Evolutionary conservation across 2,329 filamentous ascomycete genomes (phyloP).

Genomic region (Penicillium rolfsii): DNA sequence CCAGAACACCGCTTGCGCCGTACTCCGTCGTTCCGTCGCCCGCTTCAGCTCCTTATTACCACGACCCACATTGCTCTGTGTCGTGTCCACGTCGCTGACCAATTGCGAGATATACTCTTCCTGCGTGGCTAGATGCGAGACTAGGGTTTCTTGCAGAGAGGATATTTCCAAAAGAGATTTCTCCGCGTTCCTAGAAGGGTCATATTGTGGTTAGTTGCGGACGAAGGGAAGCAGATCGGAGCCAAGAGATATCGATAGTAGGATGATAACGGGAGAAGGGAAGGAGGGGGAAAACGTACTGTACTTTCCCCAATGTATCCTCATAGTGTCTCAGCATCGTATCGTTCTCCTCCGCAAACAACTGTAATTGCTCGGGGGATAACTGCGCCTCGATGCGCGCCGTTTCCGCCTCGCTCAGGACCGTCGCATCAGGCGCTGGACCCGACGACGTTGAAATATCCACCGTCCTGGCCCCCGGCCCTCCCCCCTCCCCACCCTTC

Average conservation of each 20-base stretch:
- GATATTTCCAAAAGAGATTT: conserved; percentile 90
- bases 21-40: conserved; percentile 71
- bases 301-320: conserved; percentile 90
- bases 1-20: conserved; percentile 78
- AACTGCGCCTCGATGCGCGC: conserved; percentile 61
- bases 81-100: conserved; percentile 78
- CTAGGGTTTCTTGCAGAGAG: conserved; percentile 85
- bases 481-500: conserved; percentile 9
- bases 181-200: conserved; percentile 71
- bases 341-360: conserved; percentile 92
- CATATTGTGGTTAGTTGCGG: conserved; percentile 12
- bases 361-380: conserved; percentile 82
- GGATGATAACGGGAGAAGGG: not conserved
- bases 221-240: not conserved
- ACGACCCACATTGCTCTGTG: conserved; percentile 80
- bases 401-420: conserved; percentile 38
- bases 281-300: conserved; percentile 61
- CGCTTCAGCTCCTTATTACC: conserved; percentile 92
- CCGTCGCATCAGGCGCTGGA: conserved; percentile 33
- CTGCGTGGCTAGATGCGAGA: conserved; percentile 81
- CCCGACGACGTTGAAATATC: conserved; percentile 1
- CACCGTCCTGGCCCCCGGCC: not conserved
- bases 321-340: conserved; percentile 93
- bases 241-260: not conserved
- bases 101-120: conserved; percentile 87